These are phyloP conservation scores for Aphanoascus verrucosus DNA, from an alignment of 2,329 filamentous ascomycete species.

Conservation along the genomic window DNA sequence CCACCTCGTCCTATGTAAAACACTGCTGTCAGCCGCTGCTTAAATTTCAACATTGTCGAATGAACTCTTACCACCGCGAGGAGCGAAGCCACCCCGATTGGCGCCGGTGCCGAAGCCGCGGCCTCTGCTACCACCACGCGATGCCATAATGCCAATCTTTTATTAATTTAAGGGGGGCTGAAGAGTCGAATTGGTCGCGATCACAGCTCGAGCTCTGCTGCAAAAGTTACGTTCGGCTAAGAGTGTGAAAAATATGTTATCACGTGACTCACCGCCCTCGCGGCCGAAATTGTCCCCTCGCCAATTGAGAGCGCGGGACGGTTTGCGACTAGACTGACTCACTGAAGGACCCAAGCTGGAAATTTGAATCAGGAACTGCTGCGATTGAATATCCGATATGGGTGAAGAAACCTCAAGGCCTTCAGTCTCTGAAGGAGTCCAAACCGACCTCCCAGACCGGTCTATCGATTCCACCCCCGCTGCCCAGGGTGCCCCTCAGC, in stretches of 20 bases:
- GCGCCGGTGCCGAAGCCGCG: conserved; percentile 42
- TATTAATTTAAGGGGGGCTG: neutral
- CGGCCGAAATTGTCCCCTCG: conserved; percentile 1
- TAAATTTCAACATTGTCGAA: conserved; percentile 17
- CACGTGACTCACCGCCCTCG: conserved; percentile 19
- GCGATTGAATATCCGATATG: conserved; percentile 3
- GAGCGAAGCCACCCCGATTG: conserved; percentile 39
- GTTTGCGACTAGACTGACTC: neutral
- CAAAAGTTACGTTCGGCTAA: conserved; percentile 14
- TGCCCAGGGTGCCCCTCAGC: conserved; percentile 23
- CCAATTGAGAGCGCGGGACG: neutral
- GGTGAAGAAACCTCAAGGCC: conserved; percentile 12
- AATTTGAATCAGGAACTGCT: neutral
- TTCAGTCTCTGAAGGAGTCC: conserved; percentile 23
- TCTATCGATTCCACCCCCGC: conserved; percentile 20
- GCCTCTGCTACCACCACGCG: conserved; percentile 48
- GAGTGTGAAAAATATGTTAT: conserved; percentile 13
- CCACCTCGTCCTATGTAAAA: conserved; percentile 46
- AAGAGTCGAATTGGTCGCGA: neutral
- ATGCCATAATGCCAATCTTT: conserved; percentile 46
- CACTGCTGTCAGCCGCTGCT: conserved; percentile 1
- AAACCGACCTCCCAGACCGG: conserved; percentile 24
- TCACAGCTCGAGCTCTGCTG: neutral
- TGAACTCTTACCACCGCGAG: conserved; percentile 33
- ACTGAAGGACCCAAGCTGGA: neutral